Evolutionary conservation across 2,329 filamentous ascomycete species (phyloP), one percentile per base, ranked within the genome.

Genomic region (Sphaerulina vaccinii): DNA sequence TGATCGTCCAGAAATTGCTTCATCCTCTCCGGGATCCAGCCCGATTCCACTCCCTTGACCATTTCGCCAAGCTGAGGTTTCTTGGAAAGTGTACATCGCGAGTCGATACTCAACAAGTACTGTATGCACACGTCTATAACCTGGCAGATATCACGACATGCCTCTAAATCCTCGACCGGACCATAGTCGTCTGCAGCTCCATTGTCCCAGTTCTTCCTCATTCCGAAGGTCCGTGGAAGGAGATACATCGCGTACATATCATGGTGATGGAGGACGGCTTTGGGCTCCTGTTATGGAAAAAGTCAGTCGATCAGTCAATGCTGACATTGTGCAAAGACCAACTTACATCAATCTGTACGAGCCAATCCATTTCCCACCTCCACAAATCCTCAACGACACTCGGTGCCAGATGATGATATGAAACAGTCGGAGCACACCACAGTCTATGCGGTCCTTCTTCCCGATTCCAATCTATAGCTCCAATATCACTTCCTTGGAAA

Each of bases 391-490:
- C 38, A 1, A 64, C 55, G 29, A 54, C 57, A 1, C 38, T 33
- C 13, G 62, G 60, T 2, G 52, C 39, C n/a, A 63, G 22, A 35
- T 64, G 62, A 16, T 63, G 61, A 44, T 62, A 64, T 22, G 54
- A 60, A 6, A 62, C 53, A 1, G 54, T 56, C n/a, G 62, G 59
- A 18, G 54, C 52, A 38, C 62, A 64, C 62, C 61, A 65, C n/a
- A 63, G 47, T 23, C 55, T 47, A 22, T 69, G 50, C 1, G 38
- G 27, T 10, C 55, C 51, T 3, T 61, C 59, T 18, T 48, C 40
- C 27, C 58, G 55, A 3, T 46, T 49, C 8, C 60, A 63, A 7
- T 63, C 62, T 38, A 62, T 56, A 24, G 63, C 42, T 5, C 60
- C 59, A 11, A 60, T 46, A 16, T 54, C 52, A 19, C 62, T 56